These are phyloP conservation scores for Fusarium sp. DNA, from an alignment of 2,329 filamentous ascomycete species.

Conservation along the genomic window DNA sequence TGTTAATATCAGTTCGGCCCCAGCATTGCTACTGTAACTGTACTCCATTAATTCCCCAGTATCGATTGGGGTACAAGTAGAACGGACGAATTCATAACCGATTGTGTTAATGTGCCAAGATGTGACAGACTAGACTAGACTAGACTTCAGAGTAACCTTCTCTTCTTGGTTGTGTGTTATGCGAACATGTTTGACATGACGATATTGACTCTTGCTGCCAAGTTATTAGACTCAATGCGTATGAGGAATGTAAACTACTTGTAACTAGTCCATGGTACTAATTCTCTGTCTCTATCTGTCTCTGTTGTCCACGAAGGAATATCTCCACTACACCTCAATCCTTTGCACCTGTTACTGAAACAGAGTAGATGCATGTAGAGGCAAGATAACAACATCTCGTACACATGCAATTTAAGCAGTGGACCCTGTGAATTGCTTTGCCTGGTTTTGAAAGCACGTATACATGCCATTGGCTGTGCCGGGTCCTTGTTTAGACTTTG, in stretches of 20 bases:
- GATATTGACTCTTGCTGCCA: not conserved
- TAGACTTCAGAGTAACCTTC: not conserved
- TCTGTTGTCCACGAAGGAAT: not conserved
- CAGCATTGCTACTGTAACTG: slow-evolving; percentile 3
- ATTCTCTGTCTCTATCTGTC: not conserved
- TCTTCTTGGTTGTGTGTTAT: slow-evolving; percentile 1
- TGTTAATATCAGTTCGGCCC: not conserved
- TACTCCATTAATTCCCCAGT: not conserved
- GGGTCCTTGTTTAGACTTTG: not conserved
- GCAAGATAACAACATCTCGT: not conserved
- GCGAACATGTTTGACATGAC: not conserved
- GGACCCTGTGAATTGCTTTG: slow-evolving; percentile 27
- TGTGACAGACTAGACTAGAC: not conserved
- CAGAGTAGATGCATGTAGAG: slow-evolving; percentile 39
- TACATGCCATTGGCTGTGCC: not conserved
- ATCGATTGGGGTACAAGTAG: slow-evolving; percentile 5
- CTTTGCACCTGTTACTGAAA: slow-evolving; percentile 15
- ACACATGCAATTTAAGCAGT: slow-evolving; percentile 40
- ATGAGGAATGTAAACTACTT: not conserved
- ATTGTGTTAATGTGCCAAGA: slow-evolving; percentile 18
- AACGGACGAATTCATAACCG: slow-evolving; percentile 27
- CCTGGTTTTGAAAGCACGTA: slow-evolving; percentile 21
- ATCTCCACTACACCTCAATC: slow-evolving; percentile 4
- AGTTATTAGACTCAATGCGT: not conserved
- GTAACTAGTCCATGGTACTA: not conserved